Base-by-base conservation (phyloP, 129 eudicot genomes). In the Pulicaria dysenterica region DNA sequence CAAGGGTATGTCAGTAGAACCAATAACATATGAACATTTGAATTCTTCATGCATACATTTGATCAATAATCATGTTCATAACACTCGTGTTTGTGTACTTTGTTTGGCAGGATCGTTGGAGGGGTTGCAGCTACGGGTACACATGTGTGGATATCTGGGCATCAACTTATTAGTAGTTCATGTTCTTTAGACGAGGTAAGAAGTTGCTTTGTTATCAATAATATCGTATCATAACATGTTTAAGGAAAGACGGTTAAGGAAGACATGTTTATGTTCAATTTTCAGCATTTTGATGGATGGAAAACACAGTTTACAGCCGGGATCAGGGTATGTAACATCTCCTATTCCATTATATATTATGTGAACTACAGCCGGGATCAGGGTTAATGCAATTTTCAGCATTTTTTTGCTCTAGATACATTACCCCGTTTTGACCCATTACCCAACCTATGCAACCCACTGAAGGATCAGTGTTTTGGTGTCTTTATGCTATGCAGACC, bases 71-170 rank as follows among this genome's bases (percentile, higher is more conserved):
- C 81, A 49, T 64, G 13, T 49, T 7, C 38, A 44, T 48, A 7
- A 43, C 63, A 11, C 17, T 3, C 14, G 46, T 72, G 53, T 79
- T 69, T 61, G 6, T 71, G 45, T 53, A 47, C 40, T 43, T 62
- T 47, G 5, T 51, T 71, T 67, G 61, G 77, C 83, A 95, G 99
- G 84, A 73, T 88, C 58, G 79, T 95, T 60, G 97, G 99, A 24
- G 81, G 64, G 80, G 97, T 86, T 47, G 96, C 94, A 67, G 81
- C 81, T 75, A 82, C 94, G 5, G 94, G 97, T 73, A 88, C 81
- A 84, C 91, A 95, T 78, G 70, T 72, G 61, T 95, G 99, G 99
- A 77, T 86, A 60, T 83, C 79, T 41, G 80, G 85, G 40, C 79
- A 85, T 78, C 75, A 81, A 51, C 79, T 69, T 57, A 79, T 67